Base-by-base conservation (phyloP, 805 yeast species). In the Danielozyma ontarioensis region DNA sequence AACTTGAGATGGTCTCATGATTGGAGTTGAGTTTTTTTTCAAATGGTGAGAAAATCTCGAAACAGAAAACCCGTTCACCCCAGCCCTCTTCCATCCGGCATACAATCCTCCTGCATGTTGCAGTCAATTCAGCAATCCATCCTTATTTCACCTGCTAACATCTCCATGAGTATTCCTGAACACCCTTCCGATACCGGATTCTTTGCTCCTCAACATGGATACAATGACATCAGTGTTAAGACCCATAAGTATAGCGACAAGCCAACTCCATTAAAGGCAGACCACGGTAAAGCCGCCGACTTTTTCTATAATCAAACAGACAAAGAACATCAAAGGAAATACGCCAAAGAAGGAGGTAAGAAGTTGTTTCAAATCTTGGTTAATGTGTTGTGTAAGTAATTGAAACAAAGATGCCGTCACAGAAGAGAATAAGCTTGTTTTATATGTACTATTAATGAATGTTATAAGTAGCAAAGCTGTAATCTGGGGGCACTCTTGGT, bases 241-340 rank as follows among this genome's bases (percentile, higher is more conserved):
- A 55, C 64, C 12, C 62, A 58, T 11, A 42, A 45, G 33, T 62
- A 60, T 37, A 43, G 36, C 18, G 67, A 49, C 35, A 26, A 55
- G 17, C 68, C 68, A 11, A 61, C 67, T 3, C 62, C 68, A 3
- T 31, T 60, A 13, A 37, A 42, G 3, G 52, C 49, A 11, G 35
- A 50, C 17, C 58, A 52, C 26, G 45, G 48, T 29, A 53, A 52
- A 37, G 55, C 56, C 3, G 35, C 44, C 26, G 57, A 50, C 13
- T 62, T 57, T 37, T 23, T 61, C 30, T 37, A 43, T 25, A 39
- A 44, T 27, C 50, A 62, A 13, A 56, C 54, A 13, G 55, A 51
- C 32, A 46, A 33, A 23, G 60, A 52, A 22, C 63, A 62, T 43
- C 61, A 54, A 39, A 62, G 61, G 54, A 52, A 57, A 37, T 60